phyloP scores from a whole-genome alignment of 768 basidiomycete species.

The Mycena rebaudengoi region DNA sequence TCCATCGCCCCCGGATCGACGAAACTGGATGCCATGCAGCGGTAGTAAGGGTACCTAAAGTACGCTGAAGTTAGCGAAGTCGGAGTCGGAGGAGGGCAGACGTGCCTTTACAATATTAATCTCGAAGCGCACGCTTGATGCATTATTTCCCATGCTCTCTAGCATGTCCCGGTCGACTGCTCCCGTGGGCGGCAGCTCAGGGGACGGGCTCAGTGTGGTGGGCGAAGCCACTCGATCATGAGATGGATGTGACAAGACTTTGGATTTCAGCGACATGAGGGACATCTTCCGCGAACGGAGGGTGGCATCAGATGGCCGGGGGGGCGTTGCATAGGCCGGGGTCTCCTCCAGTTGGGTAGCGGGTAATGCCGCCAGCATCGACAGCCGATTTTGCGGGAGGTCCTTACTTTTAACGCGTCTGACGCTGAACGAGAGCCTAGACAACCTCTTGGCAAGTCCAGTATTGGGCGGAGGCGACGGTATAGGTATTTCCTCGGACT shows the following conservation, averaged over 20 bases:
- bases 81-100: conserved; percentile 14
- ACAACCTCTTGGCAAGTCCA: conserved; percentile 75
- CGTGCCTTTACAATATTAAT: conserved; percentile 96
- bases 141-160: conserved; percentile 78
- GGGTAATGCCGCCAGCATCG: background rate
- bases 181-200: conserved; percentile 68
- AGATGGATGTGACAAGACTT: conserved; percentile 84
- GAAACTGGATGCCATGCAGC: conserved; percentile 94
- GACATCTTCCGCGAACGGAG: conserved; percentile 14
- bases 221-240: conserved; percentile 63
- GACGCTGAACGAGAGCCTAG: conserved; percentile 80
- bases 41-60: conserved; percentile 90
- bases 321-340: no score
- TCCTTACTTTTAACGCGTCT: conserved; percentile 63
- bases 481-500: conserved; percentile 60
- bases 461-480: conserved; percentile 39
- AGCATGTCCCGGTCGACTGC: conserved; percentile 74
- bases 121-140: conserved; percentile 92
- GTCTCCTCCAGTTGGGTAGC: no score
- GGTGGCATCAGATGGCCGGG: no score
- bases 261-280: conserved; percentile 62
- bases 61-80: conserved; percentile 9
- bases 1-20: conserved; percentile 87
- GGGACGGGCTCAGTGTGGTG: conserved; percentile 39
- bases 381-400: background rate